Evolutionary conservation across 2,329 filamentous ascomycete species (phyloP).

Genomic region (Basipetospora chlamydospora): DNA sequence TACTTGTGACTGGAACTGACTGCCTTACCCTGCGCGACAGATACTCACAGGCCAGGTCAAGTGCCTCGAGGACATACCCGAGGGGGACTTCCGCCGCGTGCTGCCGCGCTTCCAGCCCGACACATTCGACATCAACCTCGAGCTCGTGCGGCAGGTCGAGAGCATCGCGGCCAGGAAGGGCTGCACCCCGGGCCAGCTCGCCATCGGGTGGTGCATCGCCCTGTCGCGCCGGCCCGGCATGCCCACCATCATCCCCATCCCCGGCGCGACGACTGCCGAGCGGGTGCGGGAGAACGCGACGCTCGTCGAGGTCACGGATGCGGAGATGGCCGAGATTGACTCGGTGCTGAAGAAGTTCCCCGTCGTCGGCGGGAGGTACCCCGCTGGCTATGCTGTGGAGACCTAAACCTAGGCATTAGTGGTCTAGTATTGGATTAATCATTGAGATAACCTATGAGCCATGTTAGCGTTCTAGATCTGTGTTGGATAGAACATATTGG

Average conservation of each 20-base stretch:
- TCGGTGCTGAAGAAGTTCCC: conserved; percentile 31
- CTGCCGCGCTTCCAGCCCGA: conserved; percentile 47
- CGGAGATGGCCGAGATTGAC: conserved; percentile 37
- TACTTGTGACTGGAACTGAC: too few species aligned
- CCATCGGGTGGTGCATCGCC: conserved; percentile 46
- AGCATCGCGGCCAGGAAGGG: conserved; percentile 44
- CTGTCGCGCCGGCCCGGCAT: conserved; percentile 35
- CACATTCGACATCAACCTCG: conserved; percentile 48
- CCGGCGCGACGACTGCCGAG: conserved; percentile 41
- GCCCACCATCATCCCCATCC: conserved; percentile 50
- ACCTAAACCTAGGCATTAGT: too few species aligned
- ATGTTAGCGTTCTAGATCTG: not conserved
- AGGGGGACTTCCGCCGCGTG: conserved; percentile 28
- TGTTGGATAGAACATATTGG: not conserved
- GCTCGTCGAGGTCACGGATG: conserved; percentile 30
- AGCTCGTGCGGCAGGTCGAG: conserved; percentile 43
- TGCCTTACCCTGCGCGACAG: conserved; percentile 14
- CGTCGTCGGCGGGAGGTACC: conserved; percentile 33
- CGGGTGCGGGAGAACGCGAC: conserved; percentile 47
- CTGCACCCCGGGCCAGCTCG: conserved; percentile 48
- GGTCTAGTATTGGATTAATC: too few species aligned
- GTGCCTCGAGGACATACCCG: conserved; percentile 36
- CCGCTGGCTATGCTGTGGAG: conserved; percentile 18
- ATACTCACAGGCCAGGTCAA: conserved; percentile 41
- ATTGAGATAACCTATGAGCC: too few species aligned